phyloP scores from a whole-genome alignment of 108 stramenopile species.

The Schizochytrium sp. region DNA sequence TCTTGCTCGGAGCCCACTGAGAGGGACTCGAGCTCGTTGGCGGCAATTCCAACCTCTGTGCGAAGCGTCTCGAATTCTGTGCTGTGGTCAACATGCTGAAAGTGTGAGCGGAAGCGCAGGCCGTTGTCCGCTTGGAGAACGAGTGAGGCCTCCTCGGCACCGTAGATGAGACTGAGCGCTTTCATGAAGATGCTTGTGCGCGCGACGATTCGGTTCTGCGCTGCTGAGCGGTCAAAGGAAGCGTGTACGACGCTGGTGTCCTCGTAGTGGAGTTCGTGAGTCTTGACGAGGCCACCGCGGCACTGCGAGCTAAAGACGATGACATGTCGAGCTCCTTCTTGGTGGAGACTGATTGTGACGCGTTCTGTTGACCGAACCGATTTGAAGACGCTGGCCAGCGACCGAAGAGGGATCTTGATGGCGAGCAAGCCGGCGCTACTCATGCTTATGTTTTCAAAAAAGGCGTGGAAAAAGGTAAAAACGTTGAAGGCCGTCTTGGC shows the following conservation, averaged over 20 bases:
- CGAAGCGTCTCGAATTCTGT: not conserved
- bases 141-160: not conserved
- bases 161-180: not conserved
- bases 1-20: not conserved
- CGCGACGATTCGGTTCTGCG: not conserved
- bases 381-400: not conserved
- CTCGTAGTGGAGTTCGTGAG: conserved; percentile 5
- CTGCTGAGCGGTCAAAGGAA: not conserved
- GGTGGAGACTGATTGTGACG: not conserved
- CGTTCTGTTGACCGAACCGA: not conserved
- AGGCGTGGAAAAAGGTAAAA: not conserved
- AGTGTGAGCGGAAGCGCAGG: not conserved
- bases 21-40: not conserved
- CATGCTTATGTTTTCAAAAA: not conserved
- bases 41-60: not conserved
- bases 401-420: not conserved
- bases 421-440: not conserved
- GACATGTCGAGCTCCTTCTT: not conserved
- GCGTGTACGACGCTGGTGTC: conserved; percentile 7
- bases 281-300: not conserved
- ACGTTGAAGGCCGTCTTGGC: conserved; percentile 5
- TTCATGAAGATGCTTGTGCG: not conserved
- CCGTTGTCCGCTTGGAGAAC: not conserved
- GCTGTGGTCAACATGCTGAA: not conserved
- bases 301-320: conserved; percentile 1